These are phyloP conservation scores for Nepenthes gracilis DNA, from an alignment of 148 eudicot species.

Conservation along the genomic window DNA sequence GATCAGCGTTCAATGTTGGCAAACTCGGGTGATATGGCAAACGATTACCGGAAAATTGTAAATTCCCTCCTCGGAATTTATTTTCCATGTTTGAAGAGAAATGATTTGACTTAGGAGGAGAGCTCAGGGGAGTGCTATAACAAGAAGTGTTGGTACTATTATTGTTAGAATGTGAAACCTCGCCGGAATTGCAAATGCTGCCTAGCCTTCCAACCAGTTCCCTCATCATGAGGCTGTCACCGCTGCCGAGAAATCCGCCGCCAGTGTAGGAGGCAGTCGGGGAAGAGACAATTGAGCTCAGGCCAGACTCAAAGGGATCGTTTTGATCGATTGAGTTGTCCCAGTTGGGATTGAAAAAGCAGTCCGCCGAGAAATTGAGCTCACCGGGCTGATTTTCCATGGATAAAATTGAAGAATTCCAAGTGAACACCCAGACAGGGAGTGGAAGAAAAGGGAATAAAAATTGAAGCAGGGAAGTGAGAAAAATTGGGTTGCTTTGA, in stretches of 20 bases:
- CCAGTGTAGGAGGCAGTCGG: constrained; percentile 27
- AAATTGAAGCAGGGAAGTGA: too few relatives aligned
- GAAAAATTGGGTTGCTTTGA: neutral
- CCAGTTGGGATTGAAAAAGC: constrained; percentile 36
- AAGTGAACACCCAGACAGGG: neutral
- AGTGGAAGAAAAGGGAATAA: too few relatives aligned
- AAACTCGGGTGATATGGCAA: constrained; percentile 5
- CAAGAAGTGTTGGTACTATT: constrained; percentile 49
- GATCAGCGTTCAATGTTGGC: constrained; percentile 7
- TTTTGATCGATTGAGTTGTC: constrained; percentile 44
- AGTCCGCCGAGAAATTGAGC: constrained; percentile 19
- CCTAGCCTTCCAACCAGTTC: constrained; percentile 79
- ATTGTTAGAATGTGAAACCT: constrained; percentile 2
- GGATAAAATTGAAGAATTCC: constrained; percentile 7
- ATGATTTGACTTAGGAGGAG: constrained; percentile 37
- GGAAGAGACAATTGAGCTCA: constrained; percentile 66
- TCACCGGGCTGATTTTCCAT: constrained; percentile 13
- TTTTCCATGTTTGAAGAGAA: neutral
- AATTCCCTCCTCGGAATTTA: constrained; percentile 3
- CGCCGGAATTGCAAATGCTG: constrained; percentile 44
- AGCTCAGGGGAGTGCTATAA: constrained; percentile 67
- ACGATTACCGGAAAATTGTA: constrained; percentile 4
- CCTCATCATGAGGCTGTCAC: constrained; percentile 42
- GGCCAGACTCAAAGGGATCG: constrained; percentile 57
- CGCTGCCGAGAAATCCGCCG: neutral